Evolutionary conservation across 2,329 filamentous ascomycete genomes (phyloP), one percentile per base, ranked within the genome.

Genomic region (Monosporascus sp.): DNA sequence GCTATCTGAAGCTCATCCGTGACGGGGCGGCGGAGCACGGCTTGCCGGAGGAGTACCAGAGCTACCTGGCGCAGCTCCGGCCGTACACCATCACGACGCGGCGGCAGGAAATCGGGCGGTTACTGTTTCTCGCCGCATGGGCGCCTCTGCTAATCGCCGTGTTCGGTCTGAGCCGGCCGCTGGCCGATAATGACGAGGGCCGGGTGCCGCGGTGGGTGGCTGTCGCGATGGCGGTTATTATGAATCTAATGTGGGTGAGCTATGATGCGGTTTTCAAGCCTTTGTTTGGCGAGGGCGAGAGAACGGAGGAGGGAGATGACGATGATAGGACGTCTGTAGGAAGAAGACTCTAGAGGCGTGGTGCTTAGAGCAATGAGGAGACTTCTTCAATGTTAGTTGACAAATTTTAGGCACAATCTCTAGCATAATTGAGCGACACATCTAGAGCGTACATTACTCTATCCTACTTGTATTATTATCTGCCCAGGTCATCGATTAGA

Each of bases 261-360:
- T 90, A 91, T 71, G 87, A 91, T 71, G 56, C 50, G 0, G 65
- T 83, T 19, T 86, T 87, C 60, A 86, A 83, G 68, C 73, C 71
- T 1, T 41, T 86, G 0, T 97, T 95, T 76, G 93, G 93, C 1
- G 89, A 97, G 66, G 94, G 94, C 0, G 93, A 97, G 76, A 82
- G 80, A 62, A 86, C 83, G 3, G 53, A 61, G 48, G 54, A 58
- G 22, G 56, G 59, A 2, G 60, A 63, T 0, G 59, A 62, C 4
- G 57, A 59, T 5, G 59, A 57, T 19, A 49, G 24, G 19, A n/a
- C 5, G 16, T 26, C 43, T 19, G 6, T 14, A 36, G 6, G 11
- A 37, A 31, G 22, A 4, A 16, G 20, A 20, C 41, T 2, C 20
- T 16, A 31, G 37, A 50, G 17, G 22, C 45, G 46, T 26, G 26